Base-by-base conservation (phyloP, 371 early-diverging fungal genomes). In the Apophysomyces elegans region DNA sequence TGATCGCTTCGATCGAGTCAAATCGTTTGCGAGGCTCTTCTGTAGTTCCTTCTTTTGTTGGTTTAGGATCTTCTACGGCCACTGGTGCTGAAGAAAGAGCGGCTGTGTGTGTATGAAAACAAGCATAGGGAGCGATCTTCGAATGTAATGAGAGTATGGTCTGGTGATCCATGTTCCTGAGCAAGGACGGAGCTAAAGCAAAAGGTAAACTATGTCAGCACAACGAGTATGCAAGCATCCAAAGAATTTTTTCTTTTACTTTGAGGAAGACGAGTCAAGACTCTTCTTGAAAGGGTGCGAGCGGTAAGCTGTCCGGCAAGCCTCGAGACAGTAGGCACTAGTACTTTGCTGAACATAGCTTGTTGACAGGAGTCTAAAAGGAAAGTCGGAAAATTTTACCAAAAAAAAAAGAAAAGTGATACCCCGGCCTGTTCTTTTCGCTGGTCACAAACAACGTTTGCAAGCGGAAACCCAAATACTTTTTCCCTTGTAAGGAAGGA, bases 1-100 rank as follows among this genome's bases (percentile, higher is more conserved):
- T 66, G 9, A 92, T 73, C 7, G 73, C 65, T 4, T 62, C 62
- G 66, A 90, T 84, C 16, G 79, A 73, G 46, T 80, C 79, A 65
- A 91, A 92, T 8, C 84, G 75, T 39, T 78, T 86, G 4, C 47
- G 65, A 7, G 21, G 39, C 5, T n/a, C 59, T 50, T 61, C 66
- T 56, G 46, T 61, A 26, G 32, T 2, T 26, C 2, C 32, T 41
- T 35, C 39, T 47, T 61, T 47, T 16, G 61, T 62, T 44, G 64
- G 63, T 26, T 59, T 54, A n/a, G 11, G 41, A 13, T 56, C 41
- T 11, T 63, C 61, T 6, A 41, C 32, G 21, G 64, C 59, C 8
- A 59, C 65, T 1, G 50, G 32, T 6, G 61, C 32, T 37, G 46
- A 44, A 21, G 46, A 9, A 43, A 64, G 16, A 14, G 66, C 58